Percentiles rank a stretch among this genome's conserved stretches.
These are phyloP conservation scores for Candida takata DNA, from an alignment of 805 yeast genomes.

Conservation along the genomic window DNA sequence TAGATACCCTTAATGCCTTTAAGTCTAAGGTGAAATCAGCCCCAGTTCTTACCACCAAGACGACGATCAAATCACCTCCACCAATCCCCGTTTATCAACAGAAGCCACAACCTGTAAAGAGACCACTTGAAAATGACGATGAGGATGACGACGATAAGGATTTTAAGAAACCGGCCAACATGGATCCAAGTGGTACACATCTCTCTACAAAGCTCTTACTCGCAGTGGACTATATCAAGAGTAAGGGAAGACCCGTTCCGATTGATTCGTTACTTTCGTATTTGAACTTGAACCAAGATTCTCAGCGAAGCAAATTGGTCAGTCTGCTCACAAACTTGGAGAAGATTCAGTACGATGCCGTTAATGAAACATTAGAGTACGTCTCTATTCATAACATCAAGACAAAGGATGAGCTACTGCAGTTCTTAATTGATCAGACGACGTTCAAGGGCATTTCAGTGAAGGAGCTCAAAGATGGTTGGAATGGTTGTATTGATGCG, in stretches of 20 bases:
- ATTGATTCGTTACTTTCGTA: slow-evolving; percentile 61
- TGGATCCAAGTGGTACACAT: slow-evolving; percentile 36
- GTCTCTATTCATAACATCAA: slow-evolving; percentile 85
- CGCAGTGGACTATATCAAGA: slow-evolving; percentile 86
- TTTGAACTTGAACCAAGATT: slow-evolving; percentile 40
- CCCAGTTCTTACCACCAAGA: slow-evolving; percentile 37
- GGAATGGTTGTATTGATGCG: slow-evolving; percentile 83
- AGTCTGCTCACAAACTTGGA: slow-evolving; percentile 71
- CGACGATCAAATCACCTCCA: slow-evolving; percentile 17
- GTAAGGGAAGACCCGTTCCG: slow-evolving; percentile 59
- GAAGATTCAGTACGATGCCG: slow-evolving; percentile 62
- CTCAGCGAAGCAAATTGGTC: slow-evolving; percentile 57
- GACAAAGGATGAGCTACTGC: slow-evolving; percentile 67
- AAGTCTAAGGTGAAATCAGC: slow-evolving; percentile 53
- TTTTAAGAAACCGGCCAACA: slow-evolving; percentile 24
- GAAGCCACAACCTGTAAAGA: slow-evolving; percentile 1
- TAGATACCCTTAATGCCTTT: slow-evolving; percentile 60
- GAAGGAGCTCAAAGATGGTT: slow-evolving; percentile 71
- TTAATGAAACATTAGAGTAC: slow-evolving; percentile 66
- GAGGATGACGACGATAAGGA: slow-evolving; percentile 23
- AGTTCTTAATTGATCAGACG: slow-evolving; percentile 68
- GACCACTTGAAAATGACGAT: slow-evolving; percentile 10
- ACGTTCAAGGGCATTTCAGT: slow-evolving; percentile 86
- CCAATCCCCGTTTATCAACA: slow-evolving; percentile 16
- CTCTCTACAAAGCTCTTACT: slow-evolving; percentile 80